phyloP scores from a whole-genome alignment of 2,329 filamentous ascomycete species.

The Xylariaceae sp. region DNA sequence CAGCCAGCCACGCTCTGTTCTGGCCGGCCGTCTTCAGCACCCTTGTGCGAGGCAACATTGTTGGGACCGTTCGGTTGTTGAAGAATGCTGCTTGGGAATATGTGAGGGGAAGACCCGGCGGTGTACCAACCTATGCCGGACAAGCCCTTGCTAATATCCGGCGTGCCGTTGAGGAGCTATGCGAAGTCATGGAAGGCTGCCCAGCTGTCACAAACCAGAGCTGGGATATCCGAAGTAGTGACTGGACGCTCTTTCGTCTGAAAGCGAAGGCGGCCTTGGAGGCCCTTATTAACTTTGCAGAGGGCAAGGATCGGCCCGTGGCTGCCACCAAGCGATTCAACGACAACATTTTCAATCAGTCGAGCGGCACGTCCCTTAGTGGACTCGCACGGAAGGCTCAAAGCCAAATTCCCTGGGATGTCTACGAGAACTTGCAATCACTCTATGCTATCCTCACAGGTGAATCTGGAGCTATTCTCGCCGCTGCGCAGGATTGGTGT shows the following conservation, averaged over 20 bases:
- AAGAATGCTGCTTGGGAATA: slow-evolving; percentile 72
- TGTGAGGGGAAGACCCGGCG: slow-evolving; percentile 62
- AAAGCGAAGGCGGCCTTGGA: slow-evolving; percentile 64
- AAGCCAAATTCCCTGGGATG: slow-evolving; percentile 80
- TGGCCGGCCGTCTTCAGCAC: slow-evolving; percentile 79
- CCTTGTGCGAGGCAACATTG: slow-evolving; percentile 69
- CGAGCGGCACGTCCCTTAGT: slow-evolving; percentile 48
- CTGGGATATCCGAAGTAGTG: slow-evolving; percentile 77
- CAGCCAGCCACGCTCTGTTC: slow-evolving; percentile 70
- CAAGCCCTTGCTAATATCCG: slow-evolving; percentile 73
- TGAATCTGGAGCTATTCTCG: slow-evolving; percentile 67
- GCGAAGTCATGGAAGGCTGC: slow-evolving; percentile 65
- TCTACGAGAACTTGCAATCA: slow-evolving; percentile 78
- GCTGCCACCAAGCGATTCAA: slow-evolving; percentile 30
- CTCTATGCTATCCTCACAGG: slow-evolving; percentile 80
- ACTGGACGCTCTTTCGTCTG: slow-evolving; percentile 81
- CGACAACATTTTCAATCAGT: slow-evolving; percentile 30
- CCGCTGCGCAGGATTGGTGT: slow-evolving; percentile 81
- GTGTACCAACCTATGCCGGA: slow-evolving; percentile 65
- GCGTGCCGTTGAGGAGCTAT: slow-evolving; percentile 62
- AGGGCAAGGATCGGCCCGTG: slow-evolving; percentile 56
- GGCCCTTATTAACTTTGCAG: slow-evolving; percentile 71
- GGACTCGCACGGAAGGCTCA: slow-evolving; percentile 71
- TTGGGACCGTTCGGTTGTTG: slow-evolving; percentile 61
- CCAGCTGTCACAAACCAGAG: slow-evolving; percentile 60